These are phyloP conservation scores for Bauhinia variegata DNA, from an alignment of 306 rosid genomes.

Conservation along the genomic window DNA sequence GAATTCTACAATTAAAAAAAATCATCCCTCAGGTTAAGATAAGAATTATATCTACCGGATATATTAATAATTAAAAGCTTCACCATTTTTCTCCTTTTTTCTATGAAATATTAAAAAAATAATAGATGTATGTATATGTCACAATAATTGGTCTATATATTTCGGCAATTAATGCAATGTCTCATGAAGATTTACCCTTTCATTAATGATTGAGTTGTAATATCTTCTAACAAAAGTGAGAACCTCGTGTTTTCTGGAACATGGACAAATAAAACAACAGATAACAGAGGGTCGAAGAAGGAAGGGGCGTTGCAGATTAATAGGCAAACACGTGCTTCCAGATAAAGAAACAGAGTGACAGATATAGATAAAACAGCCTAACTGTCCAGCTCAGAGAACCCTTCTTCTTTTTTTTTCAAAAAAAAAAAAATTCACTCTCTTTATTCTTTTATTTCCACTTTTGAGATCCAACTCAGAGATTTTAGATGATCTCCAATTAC, in stretches of 20 bases:
- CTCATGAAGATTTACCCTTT: not conserved
- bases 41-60: conserved; percentile 2
- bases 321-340: not conserved
- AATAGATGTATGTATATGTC: too few relatives aligned
- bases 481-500: conserved; percentile 12
- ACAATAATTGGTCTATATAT: too few relatives aligned
- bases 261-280: not conserved
- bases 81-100: too few relatives aligned
- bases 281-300: not conserved
- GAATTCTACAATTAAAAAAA: not conserved
- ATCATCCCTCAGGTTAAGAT: conserved; percentile 11
- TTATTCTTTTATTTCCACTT: not conserved
- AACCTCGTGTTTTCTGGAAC: too few relatives aligned
- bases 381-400: too few relatives aligned
- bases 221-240: not conserved
- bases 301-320: not conserved
- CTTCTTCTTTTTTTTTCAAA: too few relatives aligned
- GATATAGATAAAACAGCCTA: too few relatives aligned
- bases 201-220: not conserved
- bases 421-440: too few relatives aligned
- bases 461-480: conserved; percentile 31
- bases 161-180: not conserved
- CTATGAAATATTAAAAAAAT: too few relatives aligned
- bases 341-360: too few relatives aligned
- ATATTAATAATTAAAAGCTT: too few relatives aligned